Base-by-base conservation (phyloP, 2,329 filamentous ascomycete genomes). In the Periconia sp. region DNA sequence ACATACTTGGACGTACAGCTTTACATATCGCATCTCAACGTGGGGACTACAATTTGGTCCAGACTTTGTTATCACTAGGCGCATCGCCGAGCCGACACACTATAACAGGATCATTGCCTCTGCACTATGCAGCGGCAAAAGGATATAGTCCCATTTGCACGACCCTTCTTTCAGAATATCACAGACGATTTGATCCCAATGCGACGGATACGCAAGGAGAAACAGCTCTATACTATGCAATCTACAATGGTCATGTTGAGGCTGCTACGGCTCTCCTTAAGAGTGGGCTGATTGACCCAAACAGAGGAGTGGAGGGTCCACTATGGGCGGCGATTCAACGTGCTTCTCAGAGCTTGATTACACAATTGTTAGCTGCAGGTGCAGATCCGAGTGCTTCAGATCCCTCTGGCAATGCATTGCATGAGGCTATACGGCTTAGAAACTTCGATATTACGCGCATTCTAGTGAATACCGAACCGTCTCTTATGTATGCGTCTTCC, bases 1-100 rank as follows among this genome's bases (percentile, higher is more conserved):
- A 43, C 17, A 28, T 36, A n/a, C 32, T 43, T 9, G 40, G 40
- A 8, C 32, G 40, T 5, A 30, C 40, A 13, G 9, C 21, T n/a
- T 22, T 43, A 8, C 40, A 43, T 29, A 21, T 43, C 3, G 40
- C 40, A 17, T 43, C 25, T 13, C 40, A 36, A 23, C 30, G 19
- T 1, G 24, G 25, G 4, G 10, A 24, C 11, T 5, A 4, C 3
- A 12, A 5, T 1, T 18, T 37, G 15, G 40, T 31, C 3, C 6
- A 36, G 12, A 4, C 12, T 12, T 17, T 43, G 1, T 23, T 43
- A 17, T 11, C 24, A 15, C 30, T 9, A 8, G 40, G 40, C 10
- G 40, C 40, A 2, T 23, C n/a, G 9, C 18, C 19, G 3, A 13
- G 19, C 9, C 4, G 5, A 8, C 10, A 5, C 9, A 37, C 40